Percentiles rank a stretch among this genome's conserved stretches.
phyloP scores from a whole-genome alignment of 2,329 filamentous ascomycete genomes.

The Phaeosphaeriaceae sp. region DNA sequence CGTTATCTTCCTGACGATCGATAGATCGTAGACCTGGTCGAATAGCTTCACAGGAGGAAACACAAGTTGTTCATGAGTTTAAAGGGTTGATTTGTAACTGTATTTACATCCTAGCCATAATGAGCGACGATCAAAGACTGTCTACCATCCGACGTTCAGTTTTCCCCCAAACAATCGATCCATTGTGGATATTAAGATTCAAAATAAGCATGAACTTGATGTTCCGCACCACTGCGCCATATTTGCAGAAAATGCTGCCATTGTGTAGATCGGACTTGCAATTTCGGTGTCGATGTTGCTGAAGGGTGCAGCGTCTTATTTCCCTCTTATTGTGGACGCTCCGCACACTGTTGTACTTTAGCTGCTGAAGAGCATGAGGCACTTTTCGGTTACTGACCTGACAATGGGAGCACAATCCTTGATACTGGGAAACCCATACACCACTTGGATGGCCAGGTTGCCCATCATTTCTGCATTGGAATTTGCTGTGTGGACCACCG shows the following conservation, averaged over 20 bases:
- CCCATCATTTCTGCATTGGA: slow-evolving; percentile 27
- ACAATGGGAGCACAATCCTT: slow-evolving; percentile 29
- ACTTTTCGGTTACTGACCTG: slow-evolving; percentile 22
- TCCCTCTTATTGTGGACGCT: background rate
- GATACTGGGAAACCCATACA: slow-evolving; percentile 25
- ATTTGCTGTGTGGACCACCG: slow-evolving; percentile 28
- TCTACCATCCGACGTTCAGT: background rate
- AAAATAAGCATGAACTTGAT: background rate
- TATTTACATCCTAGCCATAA: background rate
- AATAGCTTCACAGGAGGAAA: background rate
- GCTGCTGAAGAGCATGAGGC: slow-evolving; percentile 3
- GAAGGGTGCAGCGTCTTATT: background rate
- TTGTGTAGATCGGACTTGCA: background rate
- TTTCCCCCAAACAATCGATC: background rate
- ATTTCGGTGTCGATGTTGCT: background rate
- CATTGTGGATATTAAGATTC: background rate
- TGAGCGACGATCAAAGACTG: background rate
- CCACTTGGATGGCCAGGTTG: slow-evolving; percentile 27
- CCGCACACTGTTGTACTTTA: slow-evolving; percentile 30
- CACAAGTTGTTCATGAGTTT: background rate
- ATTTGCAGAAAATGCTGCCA: background rate
- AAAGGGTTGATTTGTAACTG: background rate
- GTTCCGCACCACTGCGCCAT: slow-evolving; percentile 2
- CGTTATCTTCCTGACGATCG: background rate
- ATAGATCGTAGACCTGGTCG: background rate